A percentile compares a stretch with the other conserved stretches of the same genome.
Conservation (phyloP, 2,329 filamentous ascomycete species). For the Botryotinia narcissicola region DNA sequence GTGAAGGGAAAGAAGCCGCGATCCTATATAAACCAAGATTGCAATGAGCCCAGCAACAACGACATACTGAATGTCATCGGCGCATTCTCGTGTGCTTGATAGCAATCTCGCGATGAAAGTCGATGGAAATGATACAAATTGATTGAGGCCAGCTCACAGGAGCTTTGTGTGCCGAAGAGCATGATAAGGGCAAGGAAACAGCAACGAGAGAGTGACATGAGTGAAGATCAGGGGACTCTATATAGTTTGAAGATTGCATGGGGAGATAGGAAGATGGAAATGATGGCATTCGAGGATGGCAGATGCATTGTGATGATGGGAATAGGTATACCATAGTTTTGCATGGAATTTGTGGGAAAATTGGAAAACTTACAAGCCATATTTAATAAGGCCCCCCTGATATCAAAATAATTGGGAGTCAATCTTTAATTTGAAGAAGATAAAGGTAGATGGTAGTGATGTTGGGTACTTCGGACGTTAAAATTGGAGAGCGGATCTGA, state of each 20-base stretch:
- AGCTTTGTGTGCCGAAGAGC: constrained; percentile 23
- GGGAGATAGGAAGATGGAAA: constrained; percentile 26
- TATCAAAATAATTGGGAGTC: constrained; percentile 27
- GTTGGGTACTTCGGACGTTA: constrained; percentile 21
- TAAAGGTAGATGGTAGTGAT: constrained; percentile 22
- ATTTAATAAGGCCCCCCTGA: constrained; percentile 32
- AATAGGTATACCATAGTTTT: constrained; percentile 13
- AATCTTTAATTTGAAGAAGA: constrained; percentile 23
- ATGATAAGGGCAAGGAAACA: constrained; percentile 1
- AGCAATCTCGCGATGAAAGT: constrained; percentile 29
- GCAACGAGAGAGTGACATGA: constrained; percentile 13
- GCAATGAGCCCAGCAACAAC: constrained; percentile 20
- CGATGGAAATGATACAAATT: constrained; percentile 31
- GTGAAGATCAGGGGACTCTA: constrained; percentile 15
- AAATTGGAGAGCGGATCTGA: constrained; percentile 24
- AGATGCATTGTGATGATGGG: constrained; percentile 31
- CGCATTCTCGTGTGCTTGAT: constrained; percentile 35
- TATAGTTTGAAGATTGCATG: constrained; percentile 21
- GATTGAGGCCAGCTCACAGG: constrained; percentile 29
- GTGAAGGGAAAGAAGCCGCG: constrained; percentile 30
- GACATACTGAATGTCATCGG: constrained; percentile 28
- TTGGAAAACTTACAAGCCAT: constrained; percentile 43
- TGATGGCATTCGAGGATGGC: constrained; percentile 26
- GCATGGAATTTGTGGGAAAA: constrained; percentile 21
- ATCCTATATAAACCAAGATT: constrained; percentile 27